Evolutionary conservation across 495 filamentous ascomycete species (phyloP).

Genomic region (Podospora anserina): DNA sequence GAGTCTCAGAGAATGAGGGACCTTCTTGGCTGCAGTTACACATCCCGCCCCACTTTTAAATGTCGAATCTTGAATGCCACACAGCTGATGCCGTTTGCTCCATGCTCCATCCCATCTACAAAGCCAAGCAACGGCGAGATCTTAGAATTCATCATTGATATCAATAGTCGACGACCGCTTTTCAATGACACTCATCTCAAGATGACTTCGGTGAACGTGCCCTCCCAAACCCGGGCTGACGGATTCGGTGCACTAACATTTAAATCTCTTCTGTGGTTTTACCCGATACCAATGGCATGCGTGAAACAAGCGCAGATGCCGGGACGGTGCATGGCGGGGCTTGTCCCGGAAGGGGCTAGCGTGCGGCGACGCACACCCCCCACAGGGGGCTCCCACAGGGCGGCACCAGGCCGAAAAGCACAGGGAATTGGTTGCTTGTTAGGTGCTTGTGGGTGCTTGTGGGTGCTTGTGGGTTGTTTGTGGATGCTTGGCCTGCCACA

Average conservation of each 20-base stretch:
- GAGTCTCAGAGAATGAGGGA: background rate
- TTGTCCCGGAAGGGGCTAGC: slow-evolving; percentile 10
- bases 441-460: no score
- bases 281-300: slow-evolving; percentile 12
- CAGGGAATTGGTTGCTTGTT: background rate
- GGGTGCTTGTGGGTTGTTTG: background rate
- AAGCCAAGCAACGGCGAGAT: background rate
- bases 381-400: background rate
- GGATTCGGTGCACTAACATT: slow-evolving; percentile 24
- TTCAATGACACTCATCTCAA: background rate
- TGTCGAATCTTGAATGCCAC: background rate
- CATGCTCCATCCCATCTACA: background rate
- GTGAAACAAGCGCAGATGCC: slow-evolving; percentile 13
- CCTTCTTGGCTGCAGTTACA: background rate
- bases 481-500: background rate
- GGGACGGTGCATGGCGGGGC: background rate
- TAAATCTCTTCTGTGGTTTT: slow-evolving; percentile 22
- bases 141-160: background rate
- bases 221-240: background rate
- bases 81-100: background rate
- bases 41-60: background rate
- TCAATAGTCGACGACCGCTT: background rate
- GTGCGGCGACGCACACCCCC: slow-evolving; percentile 8
- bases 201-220: background rate
- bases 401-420: background rate